Base-by-base conservation (phyloP, 108 stramenopile genomes). In the Nitzschia sp. region DNA sequence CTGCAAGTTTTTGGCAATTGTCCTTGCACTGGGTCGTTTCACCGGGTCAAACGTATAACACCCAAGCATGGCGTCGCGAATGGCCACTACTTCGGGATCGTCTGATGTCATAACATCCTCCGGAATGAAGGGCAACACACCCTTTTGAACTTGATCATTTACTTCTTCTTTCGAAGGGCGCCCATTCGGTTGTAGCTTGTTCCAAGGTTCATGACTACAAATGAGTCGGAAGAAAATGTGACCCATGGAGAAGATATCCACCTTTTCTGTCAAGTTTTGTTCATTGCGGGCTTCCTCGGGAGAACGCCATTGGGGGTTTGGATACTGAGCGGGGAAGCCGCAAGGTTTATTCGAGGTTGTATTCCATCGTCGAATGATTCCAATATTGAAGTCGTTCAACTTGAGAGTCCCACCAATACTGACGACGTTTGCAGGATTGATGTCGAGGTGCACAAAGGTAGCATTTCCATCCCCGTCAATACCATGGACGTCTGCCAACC, bases 381-480 rank as follows among this genome's bases (percentile, higher is more conserved):
- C 89, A 80, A 86, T 86, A 52, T 90, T 90, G 64, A 90, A 90
- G 65, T 90, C 89, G 56, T 90, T 90, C 10, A 90, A 58, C 65
- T 87, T 87, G 15, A 86, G 68, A 0, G 82, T 83, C 0, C 82
- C 81, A 46, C 68, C 76, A 10, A 80, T 52, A 44, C 76, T 78
- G 10, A 90, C 82, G 7, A 90, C 86, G 46, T 90, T 90, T 10
- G 84, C 83, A 8, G 83, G 85, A 50, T 90, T 90, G 58, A 90
- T 67, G 67, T 90, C 89, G 57, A 87, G 73, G 70, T 90, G 89
- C 51, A 83, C 84, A 66, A 90, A 83, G 38, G 85, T 81, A 24
- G 82, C 74, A 53, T 83, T 74, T 11, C 60, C 77, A 19, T 83
- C 80, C 8, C 84, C 87, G 61, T 90, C 80, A 60, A 89, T 89